Evolutionary conservation across 257 asterid genomes (phyloP).

Genomic region (Echites panduratus): DNA sequence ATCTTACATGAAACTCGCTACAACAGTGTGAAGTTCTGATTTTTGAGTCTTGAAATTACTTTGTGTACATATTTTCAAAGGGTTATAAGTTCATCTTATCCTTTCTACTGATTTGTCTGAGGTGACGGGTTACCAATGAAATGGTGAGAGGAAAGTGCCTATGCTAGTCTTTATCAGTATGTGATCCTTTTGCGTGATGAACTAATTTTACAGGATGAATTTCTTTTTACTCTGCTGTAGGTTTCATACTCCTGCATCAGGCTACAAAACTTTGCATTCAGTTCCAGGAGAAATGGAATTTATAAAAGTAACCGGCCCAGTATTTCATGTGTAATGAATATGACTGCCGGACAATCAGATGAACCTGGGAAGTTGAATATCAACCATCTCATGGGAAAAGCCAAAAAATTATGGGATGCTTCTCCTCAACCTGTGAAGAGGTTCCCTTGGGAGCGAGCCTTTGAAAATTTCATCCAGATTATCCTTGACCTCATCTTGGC

Average conservation of each 20-base stretch:
- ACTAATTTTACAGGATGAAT: neutral
- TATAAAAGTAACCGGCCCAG: slow-evolving; percentile 23
- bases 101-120: neutral
- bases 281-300: slow-evolving; percentile 30
- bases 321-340: slow-evolving; percentile 46
- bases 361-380: slow-evolving; percentile 39
- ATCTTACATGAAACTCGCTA: neutral
- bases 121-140: neutral
- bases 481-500: slow-evolving; percentile 52
- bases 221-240: slow-evolving; percentile 29
- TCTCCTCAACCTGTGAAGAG: slow-evolving; percentile 68
- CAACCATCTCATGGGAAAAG: slow-evolving; percentile 37
- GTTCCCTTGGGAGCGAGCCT: slow-evolving; percentile 79
- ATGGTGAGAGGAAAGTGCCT: neutral
- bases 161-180: neutral
- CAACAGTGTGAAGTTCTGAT: neutral
- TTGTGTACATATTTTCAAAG: neutral
- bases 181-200: neutral
- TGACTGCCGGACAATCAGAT: slow-evolving; percentile 56
- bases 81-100: neutral
- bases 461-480: slow-evolving; percentile 68
- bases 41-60: neutral
- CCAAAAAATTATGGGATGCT: slow-evolving; percentile 57
- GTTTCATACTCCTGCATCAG: slow-evolving; percentile 25
- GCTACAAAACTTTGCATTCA: slow-evolving; percentile 27